Evolutionary conservation across 2,329 filamentous ascomycete species (phyloP).

Genomic region (Zasmidium citrigriseum): DNA sequence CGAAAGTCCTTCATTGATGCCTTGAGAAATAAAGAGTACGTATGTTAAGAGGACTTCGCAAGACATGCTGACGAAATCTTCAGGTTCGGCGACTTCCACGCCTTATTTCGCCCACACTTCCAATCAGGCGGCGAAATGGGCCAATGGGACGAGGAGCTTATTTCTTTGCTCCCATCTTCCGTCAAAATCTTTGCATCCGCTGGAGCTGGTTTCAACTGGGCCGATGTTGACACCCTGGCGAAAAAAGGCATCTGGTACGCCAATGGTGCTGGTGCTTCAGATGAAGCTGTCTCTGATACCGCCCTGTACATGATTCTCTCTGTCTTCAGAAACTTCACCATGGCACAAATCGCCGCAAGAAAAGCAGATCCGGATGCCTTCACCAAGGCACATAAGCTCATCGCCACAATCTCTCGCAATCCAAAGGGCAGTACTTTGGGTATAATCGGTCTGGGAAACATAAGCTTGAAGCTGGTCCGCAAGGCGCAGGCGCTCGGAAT

Average conservation of each 20-base stretch:
- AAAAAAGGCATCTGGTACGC: constrained; percentile 67
- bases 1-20: constrained; percentile 41
- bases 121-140: constrained; percentile 66
- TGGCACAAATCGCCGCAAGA: constrained; percentile 60
- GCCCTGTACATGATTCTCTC: constrained; percentile 69
- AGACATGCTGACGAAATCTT: too few relatives aligned
- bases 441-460: constrained; percentile 67
- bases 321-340: constrained; percentile 67
- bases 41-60: too few relatives aligned
- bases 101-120: constrained; percentile 61
- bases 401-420: constrained; percentile 58
- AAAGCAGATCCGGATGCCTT: constrained; percentile 50
- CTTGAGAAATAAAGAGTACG: constrained; percentile 26
- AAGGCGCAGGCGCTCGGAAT: constrained; percentile 66
- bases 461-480: constrained; percentile 53
- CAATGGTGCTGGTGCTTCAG: constrained; percentile 68
- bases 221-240: constrained; percentile 60
- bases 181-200: constrained; percentile 61
- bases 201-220: constrained; percentile 65
- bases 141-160: constrained; percentile 60
- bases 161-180: constrained; percentile 53
- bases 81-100: constrained; percentile 45
- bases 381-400: constrained; percentile 58
- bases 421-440: constrained; percentile 63
- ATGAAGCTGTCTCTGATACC: constrained; percentile 72